A percentile compares a stretch with the other conserved stretches of the same genome.
Conservation (phyloP, 2,329 filamentous ascomycete species). For the Thelonectria blattea region DNA sequence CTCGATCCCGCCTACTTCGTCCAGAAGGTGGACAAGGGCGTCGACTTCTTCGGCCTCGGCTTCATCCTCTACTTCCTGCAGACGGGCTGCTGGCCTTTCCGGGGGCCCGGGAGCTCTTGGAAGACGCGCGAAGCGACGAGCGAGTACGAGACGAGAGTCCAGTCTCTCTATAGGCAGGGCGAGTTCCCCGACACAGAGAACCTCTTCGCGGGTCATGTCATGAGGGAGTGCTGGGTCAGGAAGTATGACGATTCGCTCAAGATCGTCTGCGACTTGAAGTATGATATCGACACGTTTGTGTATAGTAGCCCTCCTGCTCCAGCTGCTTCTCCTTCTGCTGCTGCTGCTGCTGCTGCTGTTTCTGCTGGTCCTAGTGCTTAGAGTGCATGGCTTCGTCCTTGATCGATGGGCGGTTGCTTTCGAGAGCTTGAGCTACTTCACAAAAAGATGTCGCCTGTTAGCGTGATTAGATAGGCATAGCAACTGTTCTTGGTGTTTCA, state of each 20-base stretch:
- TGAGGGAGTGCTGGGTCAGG: slow-evolving; percentile 7
- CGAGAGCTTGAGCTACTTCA: not conserved
- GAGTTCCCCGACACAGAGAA: slow-evolving; percentile 15
- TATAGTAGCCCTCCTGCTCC: not conserved
- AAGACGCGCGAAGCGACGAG: slow-evolving; percentile 16
- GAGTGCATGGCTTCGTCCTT: no score
- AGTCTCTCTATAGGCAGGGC: slow-evolving; percentile 17
- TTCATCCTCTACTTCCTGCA: slow-evolving; percentile 30
- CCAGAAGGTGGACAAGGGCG: slow-evolving; percentile 5
- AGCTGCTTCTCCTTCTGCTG: no score
- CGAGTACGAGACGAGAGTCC: slow-evolving; percentile 22
- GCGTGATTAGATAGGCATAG: not conserved
- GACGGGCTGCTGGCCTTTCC: slow-evolving; percentile 25
- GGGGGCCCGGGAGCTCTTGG: slow-evolving; percentile 15
- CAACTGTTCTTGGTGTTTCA: not conserved
- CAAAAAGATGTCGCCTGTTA: not conserved
- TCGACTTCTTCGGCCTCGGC: slow-evolving; percentile 29
- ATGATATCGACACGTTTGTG: not conserved
- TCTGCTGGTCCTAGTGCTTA: no score
- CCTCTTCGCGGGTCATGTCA: slow-evolving; percentile 2
- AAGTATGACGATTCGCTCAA: slow-evolving; percentile 3
- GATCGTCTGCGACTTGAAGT: not conserved
- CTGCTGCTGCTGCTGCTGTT: no score
- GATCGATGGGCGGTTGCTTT: not conserved
- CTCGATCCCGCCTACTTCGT: slow-evolving; percentile 18